Base-by-base conservation (phyloP, 2,329 filamentous ascomycete species). In the Penicillium sp. region DNA sequence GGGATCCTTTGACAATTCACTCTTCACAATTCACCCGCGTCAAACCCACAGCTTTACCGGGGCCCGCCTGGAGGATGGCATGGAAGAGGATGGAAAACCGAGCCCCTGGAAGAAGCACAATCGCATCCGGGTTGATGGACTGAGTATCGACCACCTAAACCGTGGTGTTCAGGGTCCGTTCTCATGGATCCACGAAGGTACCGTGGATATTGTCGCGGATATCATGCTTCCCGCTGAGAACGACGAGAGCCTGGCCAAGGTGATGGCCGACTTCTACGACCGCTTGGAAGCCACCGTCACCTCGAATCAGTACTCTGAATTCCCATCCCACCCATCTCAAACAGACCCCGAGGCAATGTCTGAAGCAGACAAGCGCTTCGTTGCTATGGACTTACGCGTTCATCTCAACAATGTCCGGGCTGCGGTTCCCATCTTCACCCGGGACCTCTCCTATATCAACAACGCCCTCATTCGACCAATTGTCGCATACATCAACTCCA, bases 231-330 rank as follows among this genome's bases (percentile, higher is more conserved):
- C 95, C 0, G 87, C 87, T 35, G 95, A 98, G 55, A 86, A 87
- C 41, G 91, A 96, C 59, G 92, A 94, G 62, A 91, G 93, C 63
- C 88, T 99, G 56, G 89, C 89, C 24, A 97, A 97, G 74, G 92
- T 97, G 47, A 90, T 99, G 85, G 89, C 90, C n/a, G 93, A 97
- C 72, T 93, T 99, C 69, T 98, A 98, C 76, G 94, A 98, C 74
- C 90, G 92, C 61, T 86, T 99, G 71, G 95, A 99, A 77, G 92
- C 95, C 44, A 92, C 92, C 0, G 92, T 98, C 22, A 92, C 89
- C 1, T 87, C 89, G 27, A 92, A 92, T 70, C 85, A 87, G 31
- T 87, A 90, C 61, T 60, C 52, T 18, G 69, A 70, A 19, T 33
- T 66, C 22, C 10, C 58, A 3, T 62, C 61, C 22, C 57, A 59